These are phyloP conservation scores for Calonectria naviculata DNA, from an alignment of 2,329 filamentous ascomycete species.

Conservation along the genomic window DNA sequence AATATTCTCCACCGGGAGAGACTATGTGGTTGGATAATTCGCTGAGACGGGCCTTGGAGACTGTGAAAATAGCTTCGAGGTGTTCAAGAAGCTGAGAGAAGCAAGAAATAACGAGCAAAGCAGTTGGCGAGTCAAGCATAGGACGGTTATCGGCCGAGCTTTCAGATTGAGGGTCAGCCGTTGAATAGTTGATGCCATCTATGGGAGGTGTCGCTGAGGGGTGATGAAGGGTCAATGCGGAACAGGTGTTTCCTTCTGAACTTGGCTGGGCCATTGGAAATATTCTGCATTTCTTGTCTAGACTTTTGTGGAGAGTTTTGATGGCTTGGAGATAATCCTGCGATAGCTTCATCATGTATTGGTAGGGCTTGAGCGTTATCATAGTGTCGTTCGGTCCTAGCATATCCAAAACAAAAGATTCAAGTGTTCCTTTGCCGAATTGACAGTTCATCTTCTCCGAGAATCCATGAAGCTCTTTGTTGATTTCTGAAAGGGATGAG, in stretches of 20 bases:
- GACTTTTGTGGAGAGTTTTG: neutral
- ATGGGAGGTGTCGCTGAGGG: neutral
- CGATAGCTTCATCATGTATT: neutral
- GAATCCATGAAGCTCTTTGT: neutral
- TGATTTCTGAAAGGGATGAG: constrained; percentile 14
- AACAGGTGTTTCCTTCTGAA: neutral
- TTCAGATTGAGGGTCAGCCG: too few species aligned
- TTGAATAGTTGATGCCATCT: neutral
- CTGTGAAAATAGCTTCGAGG: constrained; percentile 27
- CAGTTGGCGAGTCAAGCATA: constrained; percentile 13
- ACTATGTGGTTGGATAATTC: neutral
- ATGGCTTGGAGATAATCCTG: constrained; percentile 9
- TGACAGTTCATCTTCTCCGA: neutral
- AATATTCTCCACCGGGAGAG: neutral
- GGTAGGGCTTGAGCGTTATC: neutral
- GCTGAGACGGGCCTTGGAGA: constrained; percentile 17
- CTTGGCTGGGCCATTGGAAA: neutral
- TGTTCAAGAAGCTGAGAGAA: constrained; percentile 27
- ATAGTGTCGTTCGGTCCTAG: neutral
- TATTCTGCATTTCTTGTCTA: neutral
- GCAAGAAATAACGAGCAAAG: constrained; percentile 31
- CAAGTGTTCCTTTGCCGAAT: neutral
- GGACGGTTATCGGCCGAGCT: neutral
- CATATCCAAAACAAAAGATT: neutral
- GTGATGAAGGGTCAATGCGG: neutral